Evolutionary conservation across 106 monocot genomes (phyloP).

Genomic region (Allium fistulosum): DNA sequence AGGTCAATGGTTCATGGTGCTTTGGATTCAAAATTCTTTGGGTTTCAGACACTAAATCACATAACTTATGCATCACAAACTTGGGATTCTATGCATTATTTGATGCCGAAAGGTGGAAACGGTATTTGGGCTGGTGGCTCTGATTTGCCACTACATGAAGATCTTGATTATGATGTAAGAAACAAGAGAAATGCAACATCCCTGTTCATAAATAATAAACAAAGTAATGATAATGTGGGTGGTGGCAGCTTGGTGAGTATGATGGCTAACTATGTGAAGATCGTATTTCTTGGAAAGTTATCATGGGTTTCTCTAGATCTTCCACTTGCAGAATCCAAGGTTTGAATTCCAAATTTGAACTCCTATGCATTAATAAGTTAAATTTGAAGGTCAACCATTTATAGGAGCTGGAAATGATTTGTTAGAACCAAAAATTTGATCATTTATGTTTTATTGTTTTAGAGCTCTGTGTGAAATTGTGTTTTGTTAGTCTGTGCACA

Average conservation of each 20-base stretch:
- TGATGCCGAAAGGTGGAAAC: conserved; percentile 38
- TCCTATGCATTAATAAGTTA: background rate
- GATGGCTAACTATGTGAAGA: conserved; percentile 26
- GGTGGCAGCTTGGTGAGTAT: background rate
- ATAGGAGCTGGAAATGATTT: background rate
- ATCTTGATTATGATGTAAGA: conserved; percentile 12
- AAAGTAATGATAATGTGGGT: conserved; percentile 5
- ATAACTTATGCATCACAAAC: conserved; percentile 34
- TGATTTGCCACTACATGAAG: conserved; percentile 25
- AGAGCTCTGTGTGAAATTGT: background rate
- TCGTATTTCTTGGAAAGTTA: conserved; percentile 29
- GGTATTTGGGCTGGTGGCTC: conserved; percentile 31
- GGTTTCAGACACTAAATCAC: conserved; percentile 34
- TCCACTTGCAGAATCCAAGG: conserved; percentile 8
- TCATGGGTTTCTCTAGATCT: conserved; percentile 19
- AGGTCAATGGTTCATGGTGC: conserved; percentile 45
- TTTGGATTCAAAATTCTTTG: conserved; percentile 27
- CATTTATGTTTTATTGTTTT: background rate
- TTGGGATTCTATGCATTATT: conserved; percentile 45
- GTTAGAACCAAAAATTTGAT: background rate
- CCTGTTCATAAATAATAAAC: background rate
- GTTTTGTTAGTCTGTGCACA: background rate
- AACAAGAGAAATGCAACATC: conserved; percentile 9
- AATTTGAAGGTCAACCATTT: background rate
- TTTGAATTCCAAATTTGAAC: background rate